Evolutionary conservation across 176 grass and related monocot species (phyloP).

Genomic region (Eragrostis nindensis): DNA sequence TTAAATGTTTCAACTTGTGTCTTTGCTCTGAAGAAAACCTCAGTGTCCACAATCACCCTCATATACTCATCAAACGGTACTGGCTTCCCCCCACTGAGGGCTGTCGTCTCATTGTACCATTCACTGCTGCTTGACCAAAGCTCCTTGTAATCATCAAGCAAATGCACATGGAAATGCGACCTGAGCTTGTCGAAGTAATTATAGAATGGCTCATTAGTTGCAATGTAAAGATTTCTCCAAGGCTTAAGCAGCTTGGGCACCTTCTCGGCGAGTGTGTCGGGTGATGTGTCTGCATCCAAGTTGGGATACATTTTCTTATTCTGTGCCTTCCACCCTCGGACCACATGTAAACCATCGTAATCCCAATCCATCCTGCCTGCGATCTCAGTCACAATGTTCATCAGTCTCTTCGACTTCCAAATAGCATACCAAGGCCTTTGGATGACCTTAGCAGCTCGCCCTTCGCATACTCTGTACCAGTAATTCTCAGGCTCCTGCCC

Average conservation of each 20-base stretch:
- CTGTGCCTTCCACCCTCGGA: slow-evolving; percentile 82
- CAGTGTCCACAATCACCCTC: slow-evolving; percentile 88
- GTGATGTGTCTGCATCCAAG: slow-evolving; percentile 77
- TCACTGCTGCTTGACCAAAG: slow-evolving; percentile 84
- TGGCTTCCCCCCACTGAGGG: slow-evolving; percentile 55
- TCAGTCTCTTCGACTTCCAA: slow-evolving; percentile 90
- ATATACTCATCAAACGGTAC: slow-evolving; percentile 90
- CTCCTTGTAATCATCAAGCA: slow-evolving; percentile 94
- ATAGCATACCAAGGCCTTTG: slow-evolving; percentile 89
- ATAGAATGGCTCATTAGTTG: slow-evolving; percentile 88
- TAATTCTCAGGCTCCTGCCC: slow-evolving; percentile 94
- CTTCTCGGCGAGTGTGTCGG: slow-evolving; percentile 62
- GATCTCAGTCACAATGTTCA: slow-evolving; percentile 96
- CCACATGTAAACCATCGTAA: slow-evolving; percentile 83
- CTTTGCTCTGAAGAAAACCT: slow-evolving; percentile 86
- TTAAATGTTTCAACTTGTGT: slow-evolving; percentile 82
- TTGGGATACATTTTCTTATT: slow-evolving; percentile 85
- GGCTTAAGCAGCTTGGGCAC: slow-evolving; percentile 61
- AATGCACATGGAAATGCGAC: slow-evolving; percentile 83
- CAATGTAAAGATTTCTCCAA: slow-evolving; percentile 81
- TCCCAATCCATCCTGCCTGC: slow-evolving; percentile 89
- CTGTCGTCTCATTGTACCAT: slow-evolving; percentile 86
- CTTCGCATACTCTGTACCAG: slow-evolving; percentile 98
- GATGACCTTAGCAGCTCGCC: slow-evolving; percentile 67
- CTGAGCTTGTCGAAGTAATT: slow-evolving; percentile 90